Conservation (phyloP, 164 flowering plant species). For the Brasenia schreberi region DNA sequence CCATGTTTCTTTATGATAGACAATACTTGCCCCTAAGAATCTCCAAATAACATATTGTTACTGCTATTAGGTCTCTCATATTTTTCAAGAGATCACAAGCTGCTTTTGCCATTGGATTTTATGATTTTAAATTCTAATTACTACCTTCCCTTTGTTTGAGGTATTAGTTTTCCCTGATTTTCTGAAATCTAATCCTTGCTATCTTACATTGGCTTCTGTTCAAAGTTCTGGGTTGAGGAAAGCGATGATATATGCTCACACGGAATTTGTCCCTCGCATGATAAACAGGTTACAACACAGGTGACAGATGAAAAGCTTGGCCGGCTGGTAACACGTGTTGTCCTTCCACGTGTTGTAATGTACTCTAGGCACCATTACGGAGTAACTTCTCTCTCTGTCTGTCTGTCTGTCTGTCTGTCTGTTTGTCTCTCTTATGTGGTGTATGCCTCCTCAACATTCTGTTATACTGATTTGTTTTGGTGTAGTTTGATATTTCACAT, state of each 20-base stretch:
- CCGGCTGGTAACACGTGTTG: conserved; percentile 85
- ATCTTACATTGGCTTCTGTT: neutral
- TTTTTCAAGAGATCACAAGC: no score
- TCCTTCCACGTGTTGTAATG: conserved; percentile 96
- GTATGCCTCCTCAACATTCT: no score
- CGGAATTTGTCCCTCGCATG: neutral
- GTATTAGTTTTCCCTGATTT: neutral
- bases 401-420: no score
- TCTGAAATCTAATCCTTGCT: neutral
- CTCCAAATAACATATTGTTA: no score
- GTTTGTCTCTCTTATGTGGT: no score
- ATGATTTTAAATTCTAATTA: no score
- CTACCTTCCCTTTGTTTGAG: neutral
- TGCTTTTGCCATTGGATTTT: no score
- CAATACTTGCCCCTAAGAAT: no score
- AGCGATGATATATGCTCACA: neutral
- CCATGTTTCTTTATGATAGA: no score
- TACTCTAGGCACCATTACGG: conserved; percentile 89
- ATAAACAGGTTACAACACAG: conserved; percentile 67
- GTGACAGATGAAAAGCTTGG: conserved; percentile 90
- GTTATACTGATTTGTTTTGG: neutral
- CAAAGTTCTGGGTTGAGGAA: neutral
- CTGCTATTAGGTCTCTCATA: no score
- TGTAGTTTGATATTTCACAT: neutral
- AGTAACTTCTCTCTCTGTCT: conserved; percentile 27